Base-by-base conservation (phyloP, 495 filamentous ascomycete species). In the Penicillium antarcticum region DNA sequence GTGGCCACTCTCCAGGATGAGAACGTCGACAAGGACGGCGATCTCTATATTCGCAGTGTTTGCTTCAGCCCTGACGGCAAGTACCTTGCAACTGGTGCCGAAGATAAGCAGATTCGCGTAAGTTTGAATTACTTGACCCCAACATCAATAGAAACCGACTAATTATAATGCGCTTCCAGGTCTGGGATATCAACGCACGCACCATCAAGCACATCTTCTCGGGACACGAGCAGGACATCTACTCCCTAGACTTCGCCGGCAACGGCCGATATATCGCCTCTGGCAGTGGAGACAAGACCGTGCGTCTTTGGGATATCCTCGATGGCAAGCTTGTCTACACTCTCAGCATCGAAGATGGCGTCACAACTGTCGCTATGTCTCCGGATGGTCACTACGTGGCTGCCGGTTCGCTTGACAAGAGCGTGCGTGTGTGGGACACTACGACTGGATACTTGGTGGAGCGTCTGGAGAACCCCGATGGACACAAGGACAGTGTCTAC, bases 61-160 rank as follows among this genome's bases (percentile, higher is more conserved):
- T 95, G 90, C 70, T 95, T 95, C 75, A 94, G 89, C 65, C 90
- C 90, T 2, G 90, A 95, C 67, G 90, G 90, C 39, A 86, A 87
- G 68, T 95, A 88, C 48, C 81, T 95, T 23, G 90, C 90, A 4
- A 95, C 90, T 21, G 90, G 90, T 57, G 90, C 90, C 6, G 90
- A 95, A 61, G 90, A 95, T 69, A 95, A 95, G 71, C 80, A 91
- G 65, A 95, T 95, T 69, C 77, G 90, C 47, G 89, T 92, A 78
- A 74, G 87, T 76, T 46, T 32, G 33, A 48, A 4, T 9, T 26
- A 29, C 23, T 11, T 31, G 35, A 51, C 24, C 35, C 1, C 31
- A 23, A 17, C 24, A 32, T 17, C 9, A 32, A 31, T 14, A 32
- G 10, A 42, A 11, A 29, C 42, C 52, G 38, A 58, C 52, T 16